phyloP scores from a whole-genome alignment of 2,329 filamentous ascomycete genomes.

The Paraphoma chrysanthemicola region DNA sequence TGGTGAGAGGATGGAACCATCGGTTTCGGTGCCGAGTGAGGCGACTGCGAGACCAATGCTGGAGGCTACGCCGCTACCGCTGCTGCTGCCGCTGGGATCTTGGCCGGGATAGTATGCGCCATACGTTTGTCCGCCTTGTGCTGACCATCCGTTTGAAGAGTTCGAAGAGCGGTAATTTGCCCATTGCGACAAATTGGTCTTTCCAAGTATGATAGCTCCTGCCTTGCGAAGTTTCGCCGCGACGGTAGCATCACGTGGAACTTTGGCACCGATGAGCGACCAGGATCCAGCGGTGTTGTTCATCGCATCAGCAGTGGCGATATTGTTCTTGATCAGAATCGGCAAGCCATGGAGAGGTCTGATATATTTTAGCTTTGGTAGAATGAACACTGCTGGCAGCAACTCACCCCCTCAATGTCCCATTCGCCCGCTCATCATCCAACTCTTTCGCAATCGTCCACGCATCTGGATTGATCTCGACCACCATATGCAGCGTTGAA shows the following conservation, averaged over 20 bases:
- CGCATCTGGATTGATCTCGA: slow-evolving; percentile 64
- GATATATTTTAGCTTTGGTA: neutral
- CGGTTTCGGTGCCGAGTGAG: slow-evolving; percentile 67
- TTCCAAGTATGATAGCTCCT: slow-evolving; percentile 71
- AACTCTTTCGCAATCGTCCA: slow-evolving; percentile 56
- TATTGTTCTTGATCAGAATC: slow-evolving; percentile 72
- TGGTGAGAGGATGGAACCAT: slow-evolving; percentile 69
- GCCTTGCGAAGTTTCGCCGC: slow-evolving; percentile 66
- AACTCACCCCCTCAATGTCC: slow-evolving; percentile 55
- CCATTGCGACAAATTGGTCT: slow-evolving; percentile 71
- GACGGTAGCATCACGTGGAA: slow-evolving; percentile 64
- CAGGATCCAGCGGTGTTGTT: slow-evolving; percentile 71
- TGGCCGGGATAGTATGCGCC: slow-evolving; percentile 68
- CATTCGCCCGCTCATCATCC: slow-evolving; percentile 57
- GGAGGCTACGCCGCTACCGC: slow-evolving; percentile 66
- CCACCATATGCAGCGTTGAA: slow-evolving; percentile 58
- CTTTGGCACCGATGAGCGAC: slow-evolving; percentile 65
- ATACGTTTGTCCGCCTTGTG: slow-evolving; percentile 67
- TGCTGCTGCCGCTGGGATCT: slow-evolving; percentile 57
- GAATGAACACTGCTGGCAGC: neutral
- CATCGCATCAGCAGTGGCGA: slow-evolving; percentile 68
- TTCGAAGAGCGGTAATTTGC: slow-evolving; percentile 67
- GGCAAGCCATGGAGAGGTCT: slow-evolving; percentile 70
- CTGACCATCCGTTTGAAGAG: slow-evolving; percentile 68
- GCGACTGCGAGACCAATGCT: slow-evolving; percentile 67